Evolutionary conservation across 1,284 basidiomycete species (phyloP).

Genomic region (Vanrija sp.): DNA sequence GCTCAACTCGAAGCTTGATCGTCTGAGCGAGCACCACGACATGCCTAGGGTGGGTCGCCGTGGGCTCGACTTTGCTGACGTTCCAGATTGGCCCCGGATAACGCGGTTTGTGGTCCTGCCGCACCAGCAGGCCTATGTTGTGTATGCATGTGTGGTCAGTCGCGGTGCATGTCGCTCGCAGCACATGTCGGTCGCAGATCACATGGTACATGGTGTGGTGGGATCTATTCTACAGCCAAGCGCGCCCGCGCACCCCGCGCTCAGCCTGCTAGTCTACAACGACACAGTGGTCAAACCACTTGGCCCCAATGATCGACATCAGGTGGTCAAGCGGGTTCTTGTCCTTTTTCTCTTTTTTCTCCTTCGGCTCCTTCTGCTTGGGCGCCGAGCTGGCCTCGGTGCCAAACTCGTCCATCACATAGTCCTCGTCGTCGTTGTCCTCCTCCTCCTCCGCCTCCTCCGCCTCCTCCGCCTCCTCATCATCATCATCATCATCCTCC

Average conservation of each 20-base stretch:
- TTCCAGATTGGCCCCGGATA: no score
- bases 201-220: no score
- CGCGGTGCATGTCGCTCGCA: no score
- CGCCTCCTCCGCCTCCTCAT: slow-evolving; percentile 24
- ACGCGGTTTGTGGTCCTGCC: no score
- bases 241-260: no score
- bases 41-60: slow-evolving; percentile 42
- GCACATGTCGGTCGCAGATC: no score
- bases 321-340: slow-evolving; percentile 57
- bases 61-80: no score
- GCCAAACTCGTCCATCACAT: slow-evolving; percentile 19
- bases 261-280: slow-evolving; percentile 28
- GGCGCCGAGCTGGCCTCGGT: no score
- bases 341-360: slow-evolving; percentile 41
- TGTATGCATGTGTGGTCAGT: no score
- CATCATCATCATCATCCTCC: slow-evolving; percentile 19
- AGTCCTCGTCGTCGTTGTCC: slow-evolving; percentile 28
- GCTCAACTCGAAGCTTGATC: slow-evolving; percentile 84
- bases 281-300: slow-evolving; percentile 51
- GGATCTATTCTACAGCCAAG: no score
- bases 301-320: slow-evolving; percentile 55
- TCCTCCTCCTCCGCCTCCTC: no score
- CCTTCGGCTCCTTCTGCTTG: slow-evolving; percentile 5
- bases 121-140: no score
- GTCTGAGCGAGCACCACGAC: slow-evolving; percentile 54